Conservation (phyloP, 192 early-diverging fungal species). For the Coemansia sp. region DNA sequence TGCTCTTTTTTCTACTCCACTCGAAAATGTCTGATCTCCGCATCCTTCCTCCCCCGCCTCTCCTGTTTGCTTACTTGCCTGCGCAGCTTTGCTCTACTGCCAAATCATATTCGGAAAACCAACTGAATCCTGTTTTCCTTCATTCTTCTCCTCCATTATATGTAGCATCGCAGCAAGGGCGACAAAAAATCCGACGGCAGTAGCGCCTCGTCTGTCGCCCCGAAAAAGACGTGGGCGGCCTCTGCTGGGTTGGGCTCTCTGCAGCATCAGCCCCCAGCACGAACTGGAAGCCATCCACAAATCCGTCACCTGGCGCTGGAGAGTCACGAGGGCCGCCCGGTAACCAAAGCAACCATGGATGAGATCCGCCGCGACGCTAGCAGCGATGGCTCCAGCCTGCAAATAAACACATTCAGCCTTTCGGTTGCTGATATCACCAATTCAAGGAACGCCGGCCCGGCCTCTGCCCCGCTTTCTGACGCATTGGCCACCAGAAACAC, state of each 20-base stretch:
- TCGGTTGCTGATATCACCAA: not conserved
- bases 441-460: conserved; percentile 2
- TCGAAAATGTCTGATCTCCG: conserved; percentile 1
- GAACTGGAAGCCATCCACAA: conserved; percentile 52
- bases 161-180: conserved; percentile 42
- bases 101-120: not conserved
- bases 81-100: not conserved
- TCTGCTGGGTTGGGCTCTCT: conserved; percentile 27
- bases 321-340: conserved; percentile 48
- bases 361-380: conserved; percentile 54
- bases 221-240: conserved; percentile 36
- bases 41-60: not conserved
- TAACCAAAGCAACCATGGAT: conserved; percentile 54
- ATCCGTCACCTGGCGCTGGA: conserved; percentile 57
- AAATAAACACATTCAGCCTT: conserved; percentile 40
- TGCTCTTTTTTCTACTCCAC: not conserved
- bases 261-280: conserved; percentile 33
- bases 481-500: conserved; percentile 4
- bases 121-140: not conserved
- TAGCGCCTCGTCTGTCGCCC: conserved; percentile 16
- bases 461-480: conserved; percentile 10
- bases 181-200: conserved; percentile 34
- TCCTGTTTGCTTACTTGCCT: not conserved
- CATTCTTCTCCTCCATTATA: not conserved
- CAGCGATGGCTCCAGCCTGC: conserved; percentile 36